Percentiles rank a stretch among this genome's conserved stretches.
Evolutionary conservation across 2,329 filamentous ascomycete genomes (phyloP).

Genomic region (Fusarium sp.): DNA sequence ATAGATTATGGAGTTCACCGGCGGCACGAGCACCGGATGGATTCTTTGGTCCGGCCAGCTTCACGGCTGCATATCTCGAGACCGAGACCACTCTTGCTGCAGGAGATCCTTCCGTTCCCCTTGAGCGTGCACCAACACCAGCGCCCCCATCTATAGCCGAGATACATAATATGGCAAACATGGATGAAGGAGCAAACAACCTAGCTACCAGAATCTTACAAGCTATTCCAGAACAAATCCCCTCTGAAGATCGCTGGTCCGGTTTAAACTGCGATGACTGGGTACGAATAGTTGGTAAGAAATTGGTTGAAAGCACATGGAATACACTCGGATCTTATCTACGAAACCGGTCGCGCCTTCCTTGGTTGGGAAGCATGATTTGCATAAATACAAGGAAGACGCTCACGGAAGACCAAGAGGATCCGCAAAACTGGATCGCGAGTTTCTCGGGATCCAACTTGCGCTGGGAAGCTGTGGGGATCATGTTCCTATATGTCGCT

Average conservation of each 20-base stretch:
- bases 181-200: neutral
- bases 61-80: neutral
- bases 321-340: accelerated
- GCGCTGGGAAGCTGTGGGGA: neutral
- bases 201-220: neutral
- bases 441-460: neutral
- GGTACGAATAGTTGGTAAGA: neutral
- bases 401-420: neutral
- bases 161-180: neutral
- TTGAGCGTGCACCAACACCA: neutral
- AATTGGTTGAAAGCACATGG: neutral
- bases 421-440: neutral
- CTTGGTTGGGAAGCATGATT: neutral
- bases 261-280: neutral
- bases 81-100: neutral
- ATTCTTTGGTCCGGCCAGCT: neutral
- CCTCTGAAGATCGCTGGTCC: neutral
- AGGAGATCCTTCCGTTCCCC: neutral
- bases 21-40: neutral
- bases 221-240: neutral
- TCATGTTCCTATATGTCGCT: neutral
- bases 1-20: neutral
- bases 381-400: neutral
- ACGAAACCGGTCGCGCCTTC: neutral
- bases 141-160: neutral